These are phyloP conservation scores for Trypethelium eluteriae DNA, from an alignment of 495 filamentous ascomycete species.

Conservation along the genomic window DNA sequence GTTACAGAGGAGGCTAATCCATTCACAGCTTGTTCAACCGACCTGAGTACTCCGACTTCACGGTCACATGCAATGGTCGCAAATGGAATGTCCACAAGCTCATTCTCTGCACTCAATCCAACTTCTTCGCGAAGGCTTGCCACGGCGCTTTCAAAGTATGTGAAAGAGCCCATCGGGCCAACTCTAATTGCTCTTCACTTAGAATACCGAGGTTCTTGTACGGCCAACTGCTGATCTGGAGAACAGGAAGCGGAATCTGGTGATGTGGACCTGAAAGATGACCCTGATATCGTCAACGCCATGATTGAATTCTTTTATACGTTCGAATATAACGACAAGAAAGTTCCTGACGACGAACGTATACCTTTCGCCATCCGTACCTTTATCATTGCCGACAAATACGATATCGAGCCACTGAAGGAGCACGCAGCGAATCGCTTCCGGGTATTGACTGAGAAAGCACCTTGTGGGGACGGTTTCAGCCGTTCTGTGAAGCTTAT, in stretches of 20 bases:
- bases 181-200: too few relatives aligned
- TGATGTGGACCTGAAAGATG: slow-evolving; percentile 9
- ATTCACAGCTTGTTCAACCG: slow-evolving; percentile 12
- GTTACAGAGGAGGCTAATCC: background rate
- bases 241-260: slow-evolving; percentile 9
- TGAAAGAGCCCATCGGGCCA: background rate
- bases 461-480: background rate
- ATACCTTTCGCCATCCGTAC: slow-evolving; percentile 7
- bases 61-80: slow-evolving; percentile 1
- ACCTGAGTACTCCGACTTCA: slow-evolving; percentile 15
- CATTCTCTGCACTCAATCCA: slow-evolving; percentile 14
- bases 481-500: background rate
- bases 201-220: too few relatives aligned
- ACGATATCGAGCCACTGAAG: slow-evolving; percentile 12
- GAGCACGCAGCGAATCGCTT: slow-evolving; percentile 1
- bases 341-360: background rate
- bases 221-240: too few relatives aligned
- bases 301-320: slow-evolving; percentile 15
- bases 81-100: slow-evolving; percentile 18
- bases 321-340: slow-evolving; percentile 13
- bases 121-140: slow-evolving; percentile 15
- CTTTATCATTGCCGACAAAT: slow-evolving; percentile 15
- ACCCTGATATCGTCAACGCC: slow-evolving; percentile 1
- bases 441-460: background rate
- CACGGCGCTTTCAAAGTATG: slow-evolving; percentile 5